Evolutionary conservation across 495 filamentous ascomycete species (phyloP).

Genomic region (Amorphotheca resinae): DNA sequence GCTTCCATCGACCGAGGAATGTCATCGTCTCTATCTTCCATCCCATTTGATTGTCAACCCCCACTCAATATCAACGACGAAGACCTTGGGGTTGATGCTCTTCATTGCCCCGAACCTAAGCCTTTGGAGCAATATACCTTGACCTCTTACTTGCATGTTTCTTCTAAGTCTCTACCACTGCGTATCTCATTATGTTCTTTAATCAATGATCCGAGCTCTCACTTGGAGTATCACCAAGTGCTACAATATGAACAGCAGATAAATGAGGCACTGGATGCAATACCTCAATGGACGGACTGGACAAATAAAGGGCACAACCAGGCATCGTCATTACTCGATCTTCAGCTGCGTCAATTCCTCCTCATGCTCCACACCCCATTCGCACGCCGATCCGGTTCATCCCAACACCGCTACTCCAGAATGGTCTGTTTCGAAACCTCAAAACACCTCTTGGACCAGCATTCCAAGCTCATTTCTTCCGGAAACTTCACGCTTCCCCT

Average conservation of each 20-base stretch:
- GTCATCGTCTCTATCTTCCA: background rate
- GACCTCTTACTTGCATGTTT: background rate
- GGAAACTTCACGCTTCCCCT: background rate
- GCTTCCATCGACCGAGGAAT: conserved; percentile 1
- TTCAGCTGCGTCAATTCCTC: conserved; percentile 1
- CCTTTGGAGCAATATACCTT: background rate
- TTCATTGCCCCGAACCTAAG: background rate
- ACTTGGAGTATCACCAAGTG: background rate
- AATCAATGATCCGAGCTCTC: conserved; percentile 1
- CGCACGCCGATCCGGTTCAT: background rate
- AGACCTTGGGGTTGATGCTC: background rate
- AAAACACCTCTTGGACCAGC: background rate
- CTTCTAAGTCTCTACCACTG: background rate
- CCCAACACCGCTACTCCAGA: background rate
- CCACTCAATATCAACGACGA: conserved; percentile 1
- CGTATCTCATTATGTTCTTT: background rate
- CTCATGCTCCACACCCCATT: background rate
- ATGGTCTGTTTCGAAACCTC: conserved; percentile 2
- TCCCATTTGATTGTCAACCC: background rate
- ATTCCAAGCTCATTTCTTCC: background rate
- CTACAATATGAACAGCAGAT: conserved; percentile 2
- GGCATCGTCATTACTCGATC: background rate
- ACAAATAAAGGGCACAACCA: background rate
- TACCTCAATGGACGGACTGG: background rate
- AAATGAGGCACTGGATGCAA: background rate